Conservation (phyloP, 495 filamentous ascomycete genomes). For the Penicillium verhagenii region DNA sequence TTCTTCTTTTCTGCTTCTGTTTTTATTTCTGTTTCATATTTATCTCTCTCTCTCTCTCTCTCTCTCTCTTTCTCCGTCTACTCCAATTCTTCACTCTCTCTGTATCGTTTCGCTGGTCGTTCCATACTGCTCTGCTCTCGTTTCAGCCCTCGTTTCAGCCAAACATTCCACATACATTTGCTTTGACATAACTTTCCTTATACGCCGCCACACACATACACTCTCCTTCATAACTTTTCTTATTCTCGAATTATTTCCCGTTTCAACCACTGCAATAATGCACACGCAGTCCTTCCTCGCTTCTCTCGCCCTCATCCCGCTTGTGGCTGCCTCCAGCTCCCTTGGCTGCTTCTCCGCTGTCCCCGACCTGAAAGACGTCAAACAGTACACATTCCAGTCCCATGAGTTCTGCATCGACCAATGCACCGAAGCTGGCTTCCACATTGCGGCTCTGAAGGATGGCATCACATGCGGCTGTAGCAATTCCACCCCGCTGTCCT, state of each 20-base stretch:
- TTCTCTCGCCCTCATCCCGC: conserved; percentile 30
- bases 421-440: conserved; percentile 26
- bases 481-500: conserved; percentile 27
- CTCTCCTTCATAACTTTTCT: neutral
- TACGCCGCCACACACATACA: neutral
- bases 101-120: neutral
- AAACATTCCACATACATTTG: conserved; percentile 6
- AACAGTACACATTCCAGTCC: conserved; percentile 30
- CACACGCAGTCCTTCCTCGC: conserved; percentile 16
- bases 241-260: neutral
- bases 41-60: neutral
- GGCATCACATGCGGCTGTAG: conserved; percentile 40
- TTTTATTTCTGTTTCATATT: too few relatives aligned
- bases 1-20: neutral
- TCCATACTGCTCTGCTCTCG: neutral
- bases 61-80: neutral
- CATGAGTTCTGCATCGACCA: conserved; percentile 27
- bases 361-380: conserved; percentile 20
- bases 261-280: conserved; percentile 9
- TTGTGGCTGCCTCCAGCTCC: conserved; percentile 7
- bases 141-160: neutral
- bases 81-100: neutral
- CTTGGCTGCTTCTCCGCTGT: conserved; percentile 39
- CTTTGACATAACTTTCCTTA: neutral
- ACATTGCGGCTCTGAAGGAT: conserved; percentile 30